Evolutionary conservation across 2,329 filamentous ascomycete genomes (phyloP).

Genomic region (Monilinia vaccinii-corymbosi): DNA sequence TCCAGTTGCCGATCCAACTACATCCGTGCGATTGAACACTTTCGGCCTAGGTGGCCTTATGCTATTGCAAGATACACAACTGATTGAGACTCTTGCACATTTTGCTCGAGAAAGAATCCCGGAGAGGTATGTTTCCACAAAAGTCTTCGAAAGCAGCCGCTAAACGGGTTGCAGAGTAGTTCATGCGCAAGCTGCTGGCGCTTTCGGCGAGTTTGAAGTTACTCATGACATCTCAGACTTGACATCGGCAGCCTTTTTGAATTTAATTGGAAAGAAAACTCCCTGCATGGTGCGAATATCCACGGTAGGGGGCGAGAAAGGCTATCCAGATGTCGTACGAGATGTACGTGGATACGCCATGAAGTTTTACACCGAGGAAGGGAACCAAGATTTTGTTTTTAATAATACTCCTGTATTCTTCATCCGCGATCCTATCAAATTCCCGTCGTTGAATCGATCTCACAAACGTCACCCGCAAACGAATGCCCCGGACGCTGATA

Average conservation of each 20-base stretch:
- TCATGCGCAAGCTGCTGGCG: slow-evolving; percentile 47
- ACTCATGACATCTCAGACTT: slow-evolving; percentile 48
- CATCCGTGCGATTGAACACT: slow-evolving; percentile 13
- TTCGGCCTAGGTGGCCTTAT: slow-evolving; percentile 37
- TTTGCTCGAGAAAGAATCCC: slow-evolving; percentile 43
- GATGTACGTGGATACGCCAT: slow-evolving; percentile 40
- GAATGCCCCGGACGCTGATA: slow-evolving; percentile 27
- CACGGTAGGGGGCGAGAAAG: slow-evolving; percentile 36
- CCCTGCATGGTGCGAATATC: slow-evolving; percentile 49
- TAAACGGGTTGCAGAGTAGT: slow-evolving; percentile 31
- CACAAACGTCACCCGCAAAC: slow-evolving; percentile 37
- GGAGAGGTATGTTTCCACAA: slow-evolving; percentile 27
- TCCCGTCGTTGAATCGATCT: slow-evolving; percentile 43
- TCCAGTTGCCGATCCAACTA: slow-evolving; percentile 12
- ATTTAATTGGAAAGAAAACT: slow-evolving; percentile 51
- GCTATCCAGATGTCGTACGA: slow-evolving; percentile 35
- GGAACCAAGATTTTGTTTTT: slow-evolving; percentile 34
- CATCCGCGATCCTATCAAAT: slow-evolving; percentile 60
- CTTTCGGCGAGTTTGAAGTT: slow-evolving; percentile 44
- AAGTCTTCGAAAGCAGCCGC: fast-evolving
- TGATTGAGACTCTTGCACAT: slow-evolving; percentile 51
- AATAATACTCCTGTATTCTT: slow-evolving; percentile 52
- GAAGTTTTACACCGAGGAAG: slow-evolving; percentile 43
- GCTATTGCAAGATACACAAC: slow-evolving; percentile 53
- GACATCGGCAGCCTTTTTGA: slow-evolving; percentile 44